phyloP scores from a whole-genome alignment of 257 asterid genomes.

The Thymus mandschuricus region DNA sequence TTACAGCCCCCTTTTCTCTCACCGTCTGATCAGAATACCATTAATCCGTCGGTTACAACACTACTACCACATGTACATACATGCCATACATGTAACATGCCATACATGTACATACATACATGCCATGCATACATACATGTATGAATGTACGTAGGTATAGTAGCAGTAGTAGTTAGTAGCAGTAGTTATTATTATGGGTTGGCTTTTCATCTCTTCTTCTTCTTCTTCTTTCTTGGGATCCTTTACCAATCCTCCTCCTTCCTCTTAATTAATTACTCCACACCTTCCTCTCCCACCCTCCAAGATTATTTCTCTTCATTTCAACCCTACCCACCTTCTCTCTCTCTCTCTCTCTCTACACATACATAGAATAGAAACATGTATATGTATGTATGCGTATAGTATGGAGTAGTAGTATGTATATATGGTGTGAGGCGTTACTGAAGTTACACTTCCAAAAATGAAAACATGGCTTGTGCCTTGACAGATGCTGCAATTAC shows the following conservation, averaged over 20 bases:
- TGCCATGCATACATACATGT: neutral
- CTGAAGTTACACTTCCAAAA: constrained; percentile 36
- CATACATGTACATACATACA: constrained; percentile 9
- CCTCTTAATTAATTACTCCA: constrained; percentile 47
- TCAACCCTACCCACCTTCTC: neutral
- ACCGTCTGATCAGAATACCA: constrained; percentile 47
- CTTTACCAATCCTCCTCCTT: constrained; percentile 39
- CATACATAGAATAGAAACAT: constrained; percentile 3
- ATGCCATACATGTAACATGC: neutral
- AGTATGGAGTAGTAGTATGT: constrained; percentile 15
- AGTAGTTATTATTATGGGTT: constrained; percentile 40
- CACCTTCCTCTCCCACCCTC: constrained; percentile 49
- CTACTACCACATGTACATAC: constrained; percentile 28
- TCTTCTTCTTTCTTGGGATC: neutral
- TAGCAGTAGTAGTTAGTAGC: constrained; percentile 20
- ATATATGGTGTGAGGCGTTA: constrained; percentile 39
- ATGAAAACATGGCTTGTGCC: constrained; percentile 54
- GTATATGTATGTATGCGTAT: constrained; percentile 21
- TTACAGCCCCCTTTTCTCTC: constrained; percentile 40
- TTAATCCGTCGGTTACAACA: constrained; percentile 67
- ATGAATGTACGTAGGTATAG: constrained; percentile 33
- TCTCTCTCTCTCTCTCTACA: neutral
- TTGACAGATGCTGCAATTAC: constrained; percentile 45
- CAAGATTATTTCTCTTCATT: constrained; percentile 43
- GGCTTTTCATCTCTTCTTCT: constrained; percentile 30